phyloP scores from a whole-genome alignment of 108 stramenopile genomes.

The Skeletonema grethae region DNA sequence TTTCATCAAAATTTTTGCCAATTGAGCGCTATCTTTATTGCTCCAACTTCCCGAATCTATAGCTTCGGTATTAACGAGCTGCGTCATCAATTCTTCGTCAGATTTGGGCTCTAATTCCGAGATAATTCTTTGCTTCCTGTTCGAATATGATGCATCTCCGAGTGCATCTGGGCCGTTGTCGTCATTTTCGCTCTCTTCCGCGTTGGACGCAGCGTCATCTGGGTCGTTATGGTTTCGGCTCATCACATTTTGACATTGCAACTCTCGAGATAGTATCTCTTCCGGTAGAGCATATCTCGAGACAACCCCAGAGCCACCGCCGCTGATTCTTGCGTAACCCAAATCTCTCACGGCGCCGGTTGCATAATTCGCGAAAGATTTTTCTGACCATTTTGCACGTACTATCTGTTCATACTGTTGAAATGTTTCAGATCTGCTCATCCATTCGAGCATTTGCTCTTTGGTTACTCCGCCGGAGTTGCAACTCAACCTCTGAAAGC shows the following conservation, averaged over 20 bases:
- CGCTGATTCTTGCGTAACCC: not conserved
- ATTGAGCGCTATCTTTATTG: not conserved
- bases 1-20: not conserved
- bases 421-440: not conserved
- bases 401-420: not conserved
- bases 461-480: not conserved
- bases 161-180: conserved; percentile 21
- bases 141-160: not conserved
- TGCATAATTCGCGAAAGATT: not conserved
- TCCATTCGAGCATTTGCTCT: not conserved
- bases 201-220: not conserved
- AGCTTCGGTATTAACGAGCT: not conserved
- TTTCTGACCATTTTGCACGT: not conserved
- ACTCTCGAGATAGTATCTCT: not conserved
- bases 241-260: not conserved
- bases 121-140: not conserved
- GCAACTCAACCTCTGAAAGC: not conserved
- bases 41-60: not conserved
- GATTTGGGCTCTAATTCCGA: not conserved
- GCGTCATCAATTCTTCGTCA: not conserved
- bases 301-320: not conserved
- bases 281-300: not conserved
- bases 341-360: not conserved
- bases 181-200: conserved; percentile 1
- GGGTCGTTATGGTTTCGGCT: not conserved